Evolutionary conservation across 768 basidiomycete genomes (phyloP).

Genomic region (Tricholomella constricta): DNA sequence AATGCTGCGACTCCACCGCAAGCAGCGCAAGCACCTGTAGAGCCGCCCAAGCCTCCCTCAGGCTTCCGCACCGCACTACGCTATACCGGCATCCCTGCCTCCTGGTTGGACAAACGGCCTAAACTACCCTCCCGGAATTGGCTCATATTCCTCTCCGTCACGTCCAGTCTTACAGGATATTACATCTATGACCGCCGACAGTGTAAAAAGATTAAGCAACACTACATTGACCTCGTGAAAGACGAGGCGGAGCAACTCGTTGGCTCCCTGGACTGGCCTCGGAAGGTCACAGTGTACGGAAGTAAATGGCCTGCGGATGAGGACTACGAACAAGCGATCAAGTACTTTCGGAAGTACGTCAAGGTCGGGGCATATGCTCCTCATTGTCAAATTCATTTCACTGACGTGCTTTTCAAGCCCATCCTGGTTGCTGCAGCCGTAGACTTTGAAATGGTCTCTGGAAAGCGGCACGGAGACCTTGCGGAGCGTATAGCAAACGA

Average conservation of each 20-base stretch:
- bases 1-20: slow-evolving; percentile 23
- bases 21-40: slow-evolving; percentile 6
- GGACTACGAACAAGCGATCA: slow-evolving; percentile 80
- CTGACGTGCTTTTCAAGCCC: slow-evolving; percentile 56
- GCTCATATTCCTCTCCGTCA: slow-evolving; percentile 87
- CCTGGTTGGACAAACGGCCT: slow-evolving; percentile 84
- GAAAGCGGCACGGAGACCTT: slow-evolving; percentile 85
- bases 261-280: slow-evolving; percentile 62
- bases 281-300: slow-evolving; percentile 85
- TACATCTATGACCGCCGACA: slow-evolving; percentile 87
- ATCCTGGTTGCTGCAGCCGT: slow-evolving; percentile 91
- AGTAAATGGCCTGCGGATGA: slow-evolving; percentile 95
- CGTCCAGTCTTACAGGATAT: slow-evolving; percentile 66
- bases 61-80: slow-evolving; percentile 64
- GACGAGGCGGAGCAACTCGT: slow-evolving; percentile 72
- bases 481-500: slow-evolving; percentile 74
- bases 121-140: slow-evolving; percentile 90
- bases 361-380: slow-evolving; percentile 62
- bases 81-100: slow-evolving; percentile 69
- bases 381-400: slow-evolving; percentile 10
- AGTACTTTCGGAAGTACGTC: slow-evolving; percentile 95
- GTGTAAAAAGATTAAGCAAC: slow-evolving; percentile 74
- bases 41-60: slow-evolving; percentile 34
- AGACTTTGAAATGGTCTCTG: slow-evolving; percentile 84
- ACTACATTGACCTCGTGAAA: slow-evolving; percentile 80